Evolutionary conservation across 768 basidiomycete species (phyloP).

Genomic region (Mycena galericulata): DNA sequence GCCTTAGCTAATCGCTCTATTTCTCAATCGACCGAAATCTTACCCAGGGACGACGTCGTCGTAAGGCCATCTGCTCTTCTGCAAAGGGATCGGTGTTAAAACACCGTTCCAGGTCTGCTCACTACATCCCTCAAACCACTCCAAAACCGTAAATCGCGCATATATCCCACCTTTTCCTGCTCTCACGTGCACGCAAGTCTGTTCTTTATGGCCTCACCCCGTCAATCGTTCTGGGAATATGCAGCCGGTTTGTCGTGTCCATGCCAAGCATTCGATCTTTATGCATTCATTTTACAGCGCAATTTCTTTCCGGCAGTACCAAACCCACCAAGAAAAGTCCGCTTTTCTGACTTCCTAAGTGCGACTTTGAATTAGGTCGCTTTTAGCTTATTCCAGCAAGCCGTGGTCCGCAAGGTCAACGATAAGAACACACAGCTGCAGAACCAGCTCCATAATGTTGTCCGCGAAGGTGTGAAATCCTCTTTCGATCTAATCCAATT

Average conservation of each 20-base stretch:
- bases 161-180: conserved; percentile 46
- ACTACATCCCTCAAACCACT: conserved; percentile 88
- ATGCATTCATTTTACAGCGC: conserved; percentile 57
- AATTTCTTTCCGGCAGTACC: conserved; percentile 93
- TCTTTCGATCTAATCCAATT: background rate
- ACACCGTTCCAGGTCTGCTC: conserved; percentile 71
- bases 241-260: conserved; percentile 68
- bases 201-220: conserved; percentile 87
- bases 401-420: conserved; percentile 81
- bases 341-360: conserved; percentile 24
- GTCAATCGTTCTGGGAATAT: conserved; percentile 82
- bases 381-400: conserved; percentile 90
- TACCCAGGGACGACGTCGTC: conserved; percentile 71
- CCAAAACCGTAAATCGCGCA: conserved; percentile 76
- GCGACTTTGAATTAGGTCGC: conserved; percentile 6
- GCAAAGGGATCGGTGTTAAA: conserved; percentile 5
- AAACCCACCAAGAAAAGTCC: conserved; percentile 87
- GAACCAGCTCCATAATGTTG: conserved; percentile 87
- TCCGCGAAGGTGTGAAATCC: conserved; percentile 75
- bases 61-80: conserved; percentile 49
- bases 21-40: conserved; percentile 11
- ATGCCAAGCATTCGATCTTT: background rate
- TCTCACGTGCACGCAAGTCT: conserved; percentile 62
- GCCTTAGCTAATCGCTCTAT: conserved; percentile 24
- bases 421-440: conserved; percentile 87